Conservation (phyloP, 495 filamentous ascomycete genomes). For the Xylaria intraflava region DNA sequence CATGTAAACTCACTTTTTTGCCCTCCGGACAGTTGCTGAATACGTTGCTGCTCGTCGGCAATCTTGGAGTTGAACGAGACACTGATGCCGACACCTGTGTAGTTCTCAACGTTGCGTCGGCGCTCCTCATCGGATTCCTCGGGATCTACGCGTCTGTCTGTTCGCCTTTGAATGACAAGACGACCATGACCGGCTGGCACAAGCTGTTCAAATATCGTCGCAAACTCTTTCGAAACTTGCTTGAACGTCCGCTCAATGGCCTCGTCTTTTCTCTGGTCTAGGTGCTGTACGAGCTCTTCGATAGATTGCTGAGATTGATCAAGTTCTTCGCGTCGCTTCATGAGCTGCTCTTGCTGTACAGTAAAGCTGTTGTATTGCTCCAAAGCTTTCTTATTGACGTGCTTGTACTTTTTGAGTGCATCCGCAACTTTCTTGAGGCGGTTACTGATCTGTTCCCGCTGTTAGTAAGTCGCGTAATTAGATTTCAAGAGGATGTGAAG, state of each 20-base stretch:
- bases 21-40: slow-evolving; percentile 92
- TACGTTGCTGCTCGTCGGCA: slow-evolving; percentile 90
- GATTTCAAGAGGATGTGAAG: neutral
- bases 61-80: slow-evolving; percentile 98
- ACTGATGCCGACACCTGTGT: slow-evolving; percentile 94
- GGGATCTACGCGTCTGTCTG: slow-evolving; percentile 57
- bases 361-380: slow-evolving; percentile 99
- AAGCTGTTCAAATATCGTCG: slow-evolving; percentile 85
- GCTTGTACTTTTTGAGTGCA: slow-evolving; percentile 86
- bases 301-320: slow-evolving; percentile 78
- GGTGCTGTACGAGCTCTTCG: slow-evolving; percentile 79
- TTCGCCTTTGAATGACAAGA: slow-evolving; percentile 87
- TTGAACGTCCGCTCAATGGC: slow-evolving; percentile 97
- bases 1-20: slow-evolving; percentile 72
- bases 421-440: slow-evolving; percentile 91
- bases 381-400: slow-evolving; percentile 99
- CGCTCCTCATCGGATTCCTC: slow-evolving; percentile 65
- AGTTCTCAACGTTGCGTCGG: slow-evolving; percentile 80
- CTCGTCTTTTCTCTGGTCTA: slow-evolving; percentile 93
- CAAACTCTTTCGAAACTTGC: slow-evolving; percentile 89
- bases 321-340: slow-evolving; percentile 75
- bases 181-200: slow-evolving; percentile 90
- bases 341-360: slow-evolving; percentile 75
- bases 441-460: slow-evolving; percentile 56
- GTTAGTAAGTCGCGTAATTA: neutral